These are phyloP conservation scores for Phaeosphaeria sp. DNA, from an alignment of 2,329 filamentous ascomycete genomes.

Conservation along the genomic window DNA sequence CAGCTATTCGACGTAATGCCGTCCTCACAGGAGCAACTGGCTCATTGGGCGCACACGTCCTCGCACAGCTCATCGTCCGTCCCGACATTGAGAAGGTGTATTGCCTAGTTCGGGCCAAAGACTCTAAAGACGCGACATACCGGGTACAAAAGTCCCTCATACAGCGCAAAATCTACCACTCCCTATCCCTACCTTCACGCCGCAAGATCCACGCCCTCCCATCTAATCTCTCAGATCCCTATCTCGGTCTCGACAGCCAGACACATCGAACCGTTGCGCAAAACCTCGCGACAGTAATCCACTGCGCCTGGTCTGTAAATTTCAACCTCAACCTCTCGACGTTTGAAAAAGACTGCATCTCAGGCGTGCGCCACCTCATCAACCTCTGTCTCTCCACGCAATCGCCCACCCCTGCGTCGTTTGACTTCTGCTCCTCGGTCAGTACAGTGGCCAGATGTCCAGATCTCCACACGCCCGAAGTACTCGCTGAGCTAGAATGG, in stretches of 20 bases:
- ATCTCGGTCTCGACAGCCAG: conserved; percentile 48
- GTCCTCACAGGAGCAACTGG: conserved; percentile 71
- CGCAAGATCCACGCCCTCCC: conserved; percentile 46
- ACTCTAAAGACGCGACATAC: conserved; percentile 36
- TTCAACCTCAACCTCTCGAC: conserved; percentile 60
- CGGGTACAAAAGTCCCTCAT: conserved; percentile 47
- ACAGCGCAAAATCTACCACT: conserved; percentile 47
- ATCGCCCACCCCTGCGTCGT: conserved; percentile 44
- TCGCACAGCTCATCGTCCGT: conserved; percentile 45
- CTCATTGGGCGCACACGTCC: conserved; percentile 67
- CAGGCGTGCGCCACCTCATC: conserved; percentile 55
- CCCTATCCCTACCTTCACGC: conserved; percentile 23
- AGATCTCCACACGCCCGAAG: conserved; percentile 15
- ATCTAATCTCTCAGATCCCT: conserved; percentile 46
- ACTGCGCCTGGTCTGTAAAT: conserved; percentile 63
- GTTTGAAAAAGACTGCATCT: conserved; percentile 58
- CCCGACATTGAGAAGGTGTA: conserved; percentile 52
- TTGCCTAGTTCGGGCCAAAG: conserved; percentile 59
- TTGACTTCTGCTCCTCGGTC: conserved; percentile 57
- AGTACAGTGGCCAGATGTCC: conserved; percentile 52
- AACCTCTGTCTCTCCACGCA: conserved; percentile 44
- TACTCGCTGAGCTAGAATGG: conserved; percentile 42
- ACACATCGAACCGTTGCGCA: conserved; percentile 16
- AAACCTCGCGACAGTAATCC: conserved; percentile 54
- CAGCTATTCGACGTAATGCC: conserved; percentile 25